Percentiles rank a stretch among this genome's conserved stretches.
Conservation (phyloP, 2,329 filamentous ascomycete genomes). For the Ophiosphaerella korrae region DNA sequence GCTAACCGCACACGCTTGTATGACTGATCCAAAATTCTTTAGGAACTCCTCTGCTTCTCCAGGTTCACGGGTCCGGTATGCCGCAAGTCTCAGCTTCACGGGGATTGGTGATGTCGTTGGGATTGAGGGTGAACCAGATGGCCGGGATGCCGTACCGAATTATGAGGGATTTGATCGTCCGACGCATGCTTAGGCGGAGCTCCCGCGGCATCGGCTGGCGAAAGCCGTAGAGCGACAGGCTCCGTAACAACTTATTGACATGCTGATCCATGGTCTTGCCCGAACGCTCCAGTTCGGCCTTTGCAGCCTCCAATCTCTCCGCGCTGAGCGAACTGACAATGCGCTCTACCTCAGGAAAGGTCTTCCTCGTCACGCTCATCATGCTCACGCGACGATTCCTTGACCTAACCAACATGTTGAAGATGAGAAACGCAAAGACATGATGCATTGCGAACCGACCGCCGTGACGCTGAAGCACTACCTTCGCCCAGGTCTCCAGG, state of each 20-base stretch:
- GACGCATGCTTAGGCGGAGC: slow-evolving; percentile 1
- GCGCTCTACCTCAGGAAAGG: slow-evolving; percentile 1
- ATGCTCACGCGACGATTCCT: slow-evolving; percentile 7
- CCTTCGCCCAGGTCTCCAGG: not conserved
- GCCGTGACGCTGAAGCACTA: slow-evolving; percentile 4
- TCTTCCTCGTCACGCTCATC: slow-evolving; percentile 5
- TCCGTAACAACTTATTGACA: slow-evolving; percentile 1
- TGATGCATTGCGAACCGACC: not conserved
- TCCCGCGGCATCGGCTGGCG: slow-evolving; percentile 6
- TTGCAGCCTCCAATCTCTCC: slow-evolving; percentile 3
- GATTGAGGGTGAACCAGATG: slow-evolving; percentile 6
- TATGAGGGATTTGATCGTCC: slow-evolving; percentile 4
- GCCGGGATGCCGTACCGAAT: slow-evolving; percentile 1
- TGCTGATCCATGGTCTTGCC: slow-evolving; percentile 5
- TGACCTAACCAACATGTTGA: slow-evolving; percentile 3
- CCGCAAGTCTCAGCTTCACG: slow-evolving; percentile 3
- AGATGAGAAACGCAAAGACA: slow-evolving; percentile 5
- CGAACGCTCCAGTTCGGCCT: not conserved
- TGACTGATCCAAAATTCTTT: no score
- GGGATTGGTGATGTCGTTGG: slow-evolving; percentile 8
- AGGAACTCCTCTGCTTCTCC: no score
- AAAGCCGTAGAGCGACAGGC: slow-evolving; percentile 7
- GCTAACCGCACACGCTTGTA: no score
- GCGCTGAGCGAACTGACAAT: slow-evolving; percentile 1
- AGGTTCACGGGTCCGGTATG: slow-evolving; percentile 1